phyloP scores from a whole-genome alignment of 345 rosid species.

The Psidium guajava region DNA sequence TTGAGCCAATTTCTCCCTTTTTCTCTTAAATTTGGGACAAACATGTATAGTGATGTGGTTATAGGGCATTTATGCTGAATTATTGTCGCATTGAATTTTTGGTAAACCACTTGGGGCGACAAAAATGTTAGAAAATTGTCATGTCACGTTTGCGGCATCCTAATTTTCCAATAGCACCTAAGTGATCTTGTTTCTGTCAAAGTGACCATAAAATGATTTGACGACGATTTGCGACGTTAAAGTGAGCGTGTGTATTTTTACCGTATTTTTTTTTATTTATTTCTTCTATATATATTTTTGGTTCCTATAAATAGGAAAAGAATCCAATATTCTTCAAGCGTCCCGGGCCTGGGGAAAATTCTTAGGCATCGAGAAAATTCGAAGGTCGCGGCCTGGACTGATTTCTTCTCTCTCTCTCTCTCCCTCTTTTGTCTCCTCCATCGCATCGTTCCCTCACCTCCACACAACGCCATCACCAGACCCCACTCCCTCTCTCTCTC shows the following conservation, averaged over 20 bases:
- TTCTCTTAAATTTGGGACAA: neutral
- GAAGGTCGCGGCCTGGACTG: neutral
- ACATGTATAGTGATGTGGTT: accelerated
- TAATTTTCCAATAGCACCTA: too few species aligned
- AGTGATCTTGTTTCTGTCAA: too few species aligned
- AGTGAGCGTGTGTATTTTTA: too few species aligned
- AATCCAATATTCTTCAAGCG: neutral
- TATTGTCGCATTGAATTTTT: neutral
- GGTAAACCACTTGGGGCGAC: too few species aligned
- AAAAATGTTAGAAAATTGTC: too few species aligned
- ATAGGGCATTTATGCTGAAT: neutral
- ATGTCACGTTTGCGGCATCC: too few species aligned
- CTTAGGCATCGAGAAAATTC: neutral
- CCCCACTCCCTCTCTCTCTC: neutral
- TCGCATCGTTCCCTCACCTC: neutral
- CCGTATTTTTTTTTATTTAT: too few species aligned
- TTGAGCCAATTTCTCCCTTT: neutral
- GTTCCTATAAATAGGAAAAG: too few species aligned
- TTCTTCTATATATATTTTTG: too few species aligned
- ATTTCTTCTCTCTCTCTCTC: neutral
- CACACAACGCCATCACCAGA: neutral
- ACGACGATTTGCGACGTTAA: too few species aligned
- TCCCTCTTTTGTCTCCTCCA: neutral
- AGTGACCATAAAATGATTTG: too few species aligned
- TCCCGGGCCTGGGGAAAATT: neutral